These are phyloP conservation scores for Vigna nakashimae DNA, from an alignment of 306 rosid genomes.

Conservation along the genomic window DNA sequence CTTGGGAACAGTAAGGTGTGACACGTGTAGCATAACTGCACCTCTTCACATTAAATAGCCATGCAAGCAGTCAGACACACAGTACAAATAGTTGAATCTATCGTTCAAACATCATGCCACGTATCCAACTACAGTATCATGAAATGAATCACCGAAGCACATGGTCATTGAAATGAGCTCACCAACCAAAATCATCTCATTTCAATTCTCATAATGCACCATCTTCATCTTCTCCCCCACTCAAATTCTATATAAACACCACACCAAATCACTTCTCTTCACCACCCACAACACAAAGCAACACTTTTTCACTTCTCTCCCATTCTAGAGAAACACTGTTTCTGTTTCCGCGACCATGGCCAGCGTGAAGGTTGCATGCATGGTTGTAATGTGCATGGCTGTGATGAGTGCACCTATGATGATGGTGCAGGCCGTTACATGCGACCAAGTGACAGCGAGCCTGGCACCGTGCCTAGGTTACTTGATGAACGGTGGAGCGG, in stretches of 20 bases:
- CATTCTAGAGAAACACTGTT: not conserved
- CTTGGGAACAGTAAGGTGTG: not conserved
- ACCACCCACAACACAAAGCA: not conserved
- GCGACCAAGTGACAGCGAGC: slow-evolving; percentile 5
- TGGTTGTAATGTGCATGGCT: slow-evolving; percentile 40
- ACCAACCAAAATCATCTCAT: not conserved
- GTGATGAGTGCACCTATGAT: slow-evolving; percentile 35
- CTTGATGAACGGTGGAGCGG: not conserved
- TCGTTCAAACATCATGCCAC: not conserved
- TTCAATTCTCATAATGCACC: not conserved
- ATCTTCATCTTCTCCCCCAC: too few species aligned
- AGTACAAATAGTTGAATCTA: too few species aligned
- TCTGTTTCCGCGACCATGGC: not conserved
- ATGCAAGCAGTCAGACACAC: too few species aligned
- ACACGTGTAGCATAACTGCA: not conserved
- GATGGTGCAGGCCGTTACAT: slow-evolving; percentile 43
- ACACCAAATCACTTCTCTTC: not conserved
- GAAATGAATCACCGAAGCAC: not conserved
- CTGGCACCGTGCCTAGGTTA: slow-evolving; percentile 7
- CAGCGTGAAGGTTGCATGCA: slow-evolving; percentile 37
- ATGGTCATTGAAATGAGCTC: not conserved
- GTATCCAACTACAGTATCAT: not conserved
- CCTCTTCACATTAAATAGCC: not conserved
- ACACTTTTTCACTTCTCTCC: not conserved
- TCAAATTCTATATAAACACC: not conserved